Conservation (phyloP, 2,329 filamentous ascomycete genomes). For the Blastomyces silverae region DNA sequence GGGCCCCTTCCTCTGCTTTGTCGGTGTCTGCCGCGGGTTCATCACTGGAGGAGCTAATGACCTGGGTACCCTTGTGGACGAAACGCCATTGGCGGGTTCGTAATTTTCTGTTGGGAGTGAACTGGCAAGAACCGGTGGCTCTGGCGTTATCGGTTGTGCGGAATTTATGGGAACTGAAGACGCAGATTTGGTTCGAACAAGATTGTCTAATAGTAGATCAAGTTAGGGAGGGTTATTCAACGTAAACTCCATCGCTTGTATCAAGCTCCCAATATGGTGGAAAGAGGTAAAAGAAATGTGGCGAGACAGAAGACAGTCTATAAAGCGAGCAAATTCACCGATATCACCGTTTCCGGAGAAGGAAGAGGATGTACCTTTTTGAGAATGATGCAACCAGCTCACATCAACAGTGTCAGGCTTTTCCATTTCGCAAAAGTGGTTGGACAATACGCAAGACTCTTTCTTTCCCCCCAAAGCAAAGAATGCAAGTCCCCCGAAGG, state of each 20-base stretch:
- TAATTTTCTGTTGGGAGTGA: conserved; percentile 7
- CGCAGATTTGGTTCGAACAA: conserved; percentile 34
- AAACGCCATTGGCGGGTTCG: conserved; percentile 4
- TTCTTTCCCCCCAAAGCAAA: not conserved
- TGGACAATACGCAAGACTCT: too few relatives aligned
- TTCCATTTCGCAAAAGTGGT: conserved; percentile 54
- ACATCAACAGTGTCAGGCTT: conserved; percentile 77
- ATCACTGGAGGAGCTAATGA: not conserved
- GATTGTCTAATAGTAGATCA: conserved; percentile 26
- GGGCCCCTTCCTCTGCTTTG: conserved; percentile 13
- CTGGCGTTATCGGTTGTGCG: not conserved
- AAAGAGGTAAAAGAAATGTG: not conserved
- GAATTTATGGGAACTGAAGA: conserved; percentile 24
- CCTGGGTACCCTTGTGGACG: not conserved
- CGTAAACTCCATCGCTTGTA: not conserved
- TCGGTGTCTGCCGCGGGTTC: conserved; percentile 4
- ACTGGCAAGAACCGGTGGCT: not conserved
- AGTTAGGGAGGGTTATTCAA: conserved; percentile 16
- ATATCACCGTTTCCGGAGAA: not conserved
- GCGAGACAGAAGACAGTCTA: not conserved
- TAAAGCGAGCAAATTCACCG: not conserved
- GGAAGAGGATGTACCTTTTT: conserved; percentile 59
- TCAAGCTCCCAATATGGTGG: not conserved
- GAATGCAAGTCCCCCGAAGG: not conserved
- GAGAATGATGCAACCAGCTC: conserved; percentile 81